These are phyloP conservation scores for Scedosporium boydii DNA, from an alignment of 2,329 filamentous ascomycete species.

Conservation along the genomic window DNA sequence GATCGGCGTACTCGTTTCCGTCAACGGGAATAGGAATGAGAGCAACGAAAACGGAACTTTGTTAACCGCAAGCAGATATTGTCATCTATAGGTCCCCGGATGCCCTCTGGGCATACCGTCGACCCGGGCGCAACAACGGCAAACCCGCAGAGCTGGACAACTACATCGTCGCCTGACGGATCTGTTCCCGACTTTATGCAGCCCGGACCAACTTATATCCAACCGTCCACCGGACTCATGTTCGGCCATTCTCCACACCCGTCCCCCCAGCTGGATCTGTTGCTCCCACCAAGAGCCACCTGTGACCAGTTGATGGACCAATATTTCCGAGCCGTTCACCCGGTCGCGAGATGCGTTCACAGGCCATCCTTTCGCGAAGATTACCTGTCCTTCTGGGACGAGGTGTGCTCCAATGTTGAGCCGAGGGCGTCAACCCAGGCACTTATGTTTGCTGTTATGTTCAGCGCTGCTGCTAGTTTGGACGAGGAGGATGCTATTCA, in stretches of 20 bases:
- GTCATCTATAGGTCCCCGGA: background rate
- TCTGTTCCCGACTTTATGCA: slow-evolving; percentile 45
- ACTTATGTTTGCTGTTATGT: slow-evolving; percentile 58
- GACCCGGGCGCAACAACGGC: background rate
- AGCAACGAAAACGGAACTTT: background rate
- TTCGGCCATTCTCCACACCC: slow-evolving; percentile 44
- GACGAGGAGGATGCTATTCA: slow-evolving; percentile 39
- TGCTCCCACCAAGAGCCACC: slow-evolving; percentile 47
- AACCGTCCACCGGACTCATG: slow-evolving; percentile 58
- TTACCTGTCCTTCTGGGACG: slow-evolving; percentile 57
- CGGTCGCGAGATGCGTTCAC: slow-evolving; percentile 59
- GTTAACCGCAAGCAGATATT: background rate
- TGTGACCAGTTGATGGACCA: slow-evolving; percentile 55
- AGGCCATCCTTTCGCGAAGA: slow-evolving; percentile 55
- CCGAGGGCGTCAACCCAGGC: slow-evolving; percentile 57
- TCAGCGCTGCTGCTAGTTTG: slow-evolving; percentile 61
- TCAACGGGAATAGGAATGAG: too few relatives aligned
- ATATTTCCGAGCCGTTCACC: slow-evolving; percentile 60
- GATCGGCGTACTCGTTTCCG: too few relatives aligned
- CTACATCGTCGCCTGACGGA: slow-evolving; percentile 5
- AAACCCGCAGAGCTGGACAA: background rate
- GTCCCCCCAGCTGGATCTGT: slow-evolving; percentile 41
- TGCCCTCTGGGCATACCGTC: background rate
- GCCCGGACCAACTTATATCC: slow-evolving; percentile 56
- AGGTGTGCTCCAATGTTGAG: slow-evolving; percentile 48